Conservation (phyloP, 2,329 filamentous ascomycete genomes). For the Ophiostoma australiae region DNA sequence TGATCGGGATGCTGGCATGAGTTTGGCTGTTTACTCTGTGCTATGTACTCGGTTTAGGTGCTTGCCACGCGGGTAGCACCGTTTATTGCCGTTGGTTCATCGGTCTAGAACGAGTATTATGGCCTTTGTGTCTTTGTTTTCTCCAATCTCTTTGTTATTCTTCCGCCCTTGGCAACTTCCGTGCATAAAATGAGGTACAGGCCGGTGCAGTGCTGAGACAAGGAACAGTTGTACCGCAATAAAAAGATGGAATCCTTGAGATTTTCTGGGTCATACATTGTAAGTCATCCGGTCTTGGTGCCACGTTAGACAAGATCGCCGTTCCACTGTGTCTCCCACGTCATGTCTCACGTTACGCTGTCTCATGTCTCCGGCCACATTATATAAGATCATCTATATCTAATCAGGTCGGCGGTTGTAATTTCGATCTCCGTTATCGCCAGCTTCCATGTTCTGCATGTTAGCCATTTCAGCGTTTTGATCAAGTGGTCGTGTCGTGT, state of each 20-base stretch:
- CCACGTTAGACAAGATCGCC: neutral
- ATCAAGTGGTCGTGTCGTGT: too few species aligned
- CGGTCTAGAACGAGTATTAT: neutral
- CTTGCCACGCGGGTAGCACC: neutral
- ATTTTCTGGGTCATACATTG: too few species aligned
- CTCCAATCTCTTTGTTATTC: neutral
- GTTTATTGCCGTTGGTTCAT: neutral
- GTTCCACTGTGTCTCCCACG: neutral
- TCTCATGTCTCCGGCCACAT: neutral
- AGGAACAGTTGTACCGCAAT: too few species aligned
- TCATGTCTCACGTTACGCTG: neutral
- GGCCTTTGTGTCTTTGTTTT: neutral
- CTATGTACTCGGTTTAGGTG: neutral
- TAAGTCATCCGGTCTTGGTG: neutral
- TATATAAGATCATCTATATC: neutral
- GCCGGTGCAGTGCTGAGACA: too few species aligned
- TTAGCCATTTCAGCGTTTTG: neutral
- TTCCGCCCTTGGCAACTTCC: neutral
- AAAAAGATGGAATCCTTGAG: too few species aligned
- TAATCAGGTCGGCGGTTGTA: neutral
- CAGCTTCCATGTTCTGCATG: neutral
- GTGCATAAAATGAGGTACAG: neutral
- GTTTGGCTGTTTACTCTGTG: too few species aligned
- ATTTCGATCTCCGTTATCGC: neutral
- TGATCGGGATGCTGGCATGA: neutral